Base-by-base conservation (phyloP, 768 basidiomycete species). In the Xerocomellus chrysenteron region DNA sequence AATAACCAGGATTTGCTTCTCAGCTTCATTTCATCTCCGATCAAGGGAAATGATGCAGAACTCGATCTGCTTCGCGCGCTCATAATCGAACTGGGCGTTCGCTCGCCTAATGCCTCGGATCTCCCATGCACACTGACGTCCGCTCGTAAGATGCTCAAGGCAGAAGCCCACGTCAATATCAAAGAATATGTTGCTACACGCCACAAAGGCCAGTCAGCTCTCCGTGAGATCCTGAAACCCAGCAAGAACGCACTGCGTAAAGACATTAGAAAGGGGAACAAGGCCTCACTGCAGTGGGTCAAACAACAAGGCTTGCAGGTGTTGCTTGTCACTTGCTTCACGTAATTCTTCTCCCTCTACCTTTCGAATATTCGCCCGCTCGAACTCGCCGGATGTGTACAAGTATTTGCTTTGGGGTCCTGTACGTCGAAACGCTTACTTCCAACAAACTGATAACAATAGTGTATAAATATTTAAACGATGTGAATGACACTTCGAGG, bases 11-110 rank as follows among this genome's bases (percentile, higher is more conserved):
- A 3, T 13, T 9, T 28, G n/a, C 39, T 48, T 48, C 44, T 50
- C 33, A 70, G 70, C 39, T 61, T 64, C 39, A 56, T 73, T 45
- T 60, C 63, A n/a, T 50, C 52, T 26, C 66, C 68, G 19, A 47
- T 49, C 24, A 53, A 57, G 33, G 58, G 55, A 28, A 53, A 50
- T 0, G 57, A 46, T 19, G 19, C 54, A 26, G 76, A 82, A 39
- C 80, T 92, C 36, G 76, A 80, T 7, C 75, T 92, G 39, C 76
- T 91, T 7, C 90, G 90, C 55, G 84, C 88, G 0, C 80, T 92
- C 56, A 84, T 90, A 61, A 76, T 91, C 57, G 90, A 92, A 72
- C 77, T 92, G n/a, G 89, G 89, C n/a, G 74, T 81, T 50, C 70
- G 58, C 64, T 75, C 75, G 16, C 76, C 77, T 0, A 74, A 73